A percentile compares a stretch with the other conserved stretches of the same genome.
These are phyloP conservation scores for Clitopilus hobsonii DNA, from an alignment of 768 basidiomycete genomes.

Conservation along the genomic window DNA sequence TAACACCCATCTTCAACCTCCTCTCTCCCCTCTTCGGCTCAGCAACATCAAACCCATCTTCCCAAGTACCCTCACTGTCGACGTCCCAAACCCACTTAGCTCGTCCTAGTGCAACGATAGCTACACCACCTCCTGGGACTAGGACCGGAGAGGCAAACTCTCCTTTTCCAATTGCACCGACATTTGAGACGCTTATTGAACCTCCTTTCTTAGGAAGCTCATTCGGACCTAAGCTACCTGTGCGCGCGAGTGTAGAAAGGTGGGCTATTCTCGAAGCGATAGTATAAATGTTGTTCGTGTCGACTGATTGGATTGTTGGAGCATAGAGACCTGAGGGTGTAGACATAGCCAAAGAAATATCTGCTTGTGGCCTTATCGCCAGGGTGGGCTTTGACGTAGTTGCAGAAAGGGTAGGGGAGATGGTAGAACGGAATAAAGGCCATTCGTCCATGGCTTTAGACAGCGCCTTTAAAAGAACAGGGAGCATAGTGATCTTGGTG, in stretches of 20 bases:
- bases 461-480: constrained; percentile 79
- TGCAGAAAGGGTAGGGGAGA: constrained; percentile 37
- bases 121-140: constrained; percentile 69
- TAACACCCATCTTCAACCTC: constrained; percentile 58
- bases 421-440: constrained; percentile 78
- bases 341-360: constrained; percentile 73
- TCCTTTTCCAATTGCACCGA: constrained; percentile 75
- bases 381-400: constrained; percentile 53
- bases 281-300: constrained; percentile 52
- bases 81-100: constrained; percentile 79
- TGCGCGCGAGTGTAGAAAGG: constrained; percentile 61
- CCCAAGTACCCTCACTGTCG: constrained; percentile 28
- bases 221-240: constrained; percentile 52
- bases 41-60: constrained; percentile 11
- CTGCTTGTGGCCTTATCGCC: constrained; percentile 67
- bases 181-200: constrained; percentile 77
- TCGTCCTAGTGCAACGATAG: constrained; percentile 77
- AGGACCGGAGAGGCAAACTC: constrained; percentile 71
- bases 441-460: constrained; percentile 77
- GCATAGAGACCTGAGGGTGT: constrained; percentile 84
- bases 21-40: constrained; percentile 44
- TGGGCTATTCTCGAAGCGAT: constrained; percentile 59
- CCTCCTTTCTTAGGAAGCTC: constrained; percentile 77
- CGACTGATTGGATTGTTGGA: constrained; percentile 57
- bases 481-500: constrained; percentile 73